These are phyloP conservation scores for Trapa bicornis DNA, from an alignment of 345 rosid genomes.

Conservation along the genomic window DNA sequence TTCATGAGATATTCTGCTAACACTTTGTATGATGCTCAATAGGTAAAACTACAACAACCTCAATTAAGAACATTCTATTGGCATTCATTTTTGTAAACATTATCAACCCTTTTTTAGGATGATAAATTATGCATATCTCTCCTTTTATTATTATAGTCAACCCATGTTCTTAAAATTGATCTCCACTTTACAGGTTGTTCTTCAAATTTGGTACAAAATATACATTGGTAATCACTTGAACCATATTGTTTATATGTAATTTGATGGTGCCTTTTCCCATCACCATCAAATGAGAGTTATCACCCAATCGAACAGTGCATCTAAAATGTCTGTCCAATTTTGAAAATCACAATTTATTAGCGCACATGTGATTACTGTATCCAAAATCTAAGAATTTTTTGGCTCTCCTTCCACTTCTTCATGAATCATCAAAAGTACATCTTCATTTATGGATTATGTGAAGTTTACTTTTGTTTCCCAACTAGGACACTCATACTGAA, in stretches of 20 bases:
- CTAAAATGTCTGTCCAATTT: too few relatives aligned
- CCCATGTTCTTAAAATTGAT: not conserved
- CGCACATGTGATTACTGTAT: not conserved
- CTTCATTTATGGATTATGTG: not conserved
- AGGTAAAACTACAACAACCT: not conserved
- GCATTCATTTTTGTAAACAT: not conserved
- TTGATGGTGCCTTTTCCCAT: too few relatives aligned
- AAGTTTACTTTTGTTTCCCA: not conserved
- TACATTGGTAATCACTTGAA: not conserved
- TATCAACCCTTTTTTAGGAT: not conserved
- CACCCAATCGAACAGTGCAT: too few relatives aligned
- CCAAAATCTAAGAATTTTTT: not conserved
- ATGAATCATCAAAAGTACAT: not conserved
- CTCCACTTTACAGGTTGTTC: not conserved
- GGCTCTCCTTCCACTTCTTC: not conserved
- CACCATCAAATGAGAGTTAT: too few relatives aligned
- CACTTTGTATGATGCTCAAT: not conserved
- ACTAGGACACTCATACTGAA: too few relatives aligned
- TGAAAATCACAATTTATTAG: too few relatives aligned
- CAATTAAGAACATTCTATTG: slow-evolving; percentile 1
- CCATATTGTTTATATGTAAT: not conserved
- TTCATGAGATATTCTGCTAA: not conserved
- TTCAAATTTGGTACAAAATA: not conserved
- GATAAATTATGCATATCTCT: not conserved
- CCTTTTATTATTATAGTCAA: not conserved